Base-by-base conservation (phyloP, 441 rosid genomes). In the Populus hybrid region DNA sequence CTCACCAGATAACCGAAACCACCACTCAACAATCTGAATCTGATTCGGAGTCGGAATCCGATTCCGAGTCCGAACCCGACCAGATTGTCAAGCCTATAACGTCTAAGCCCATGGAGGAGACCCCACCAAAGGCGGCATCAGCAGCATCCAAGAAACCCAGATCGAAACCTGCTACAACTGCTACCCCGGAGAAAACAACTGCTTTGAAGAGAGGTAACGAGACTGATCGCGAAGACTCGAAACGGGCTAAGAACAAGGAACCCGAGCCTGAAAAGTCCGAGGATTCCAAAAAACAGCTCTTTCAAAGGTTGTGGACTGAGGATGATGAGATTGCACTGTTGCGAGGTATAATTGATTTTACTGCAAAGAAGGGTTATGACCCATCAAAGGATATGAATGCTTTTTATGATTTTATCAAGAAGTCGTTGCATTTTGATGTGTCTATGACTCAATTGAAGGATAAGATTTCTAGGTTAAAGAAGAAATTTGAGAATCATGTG, bases 271-370 rank as follows among this genome's bases (percentile, higher is more conserved):
- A 46, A 7, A 46, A 46, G 57, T 6, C 57, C 57, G 57, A 46
- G 57, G 57, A 46, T 46, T 46, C 57, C 57, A 46, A 46, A 46
- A 46, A 46, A 46, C 57, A 46, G 19, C 57, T 46, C 57, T 46
- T 46, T 46, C 57, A 46, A 46, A 46, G 57, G 57, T 4, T 46
- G 57, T 46, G 57, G 57, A 46, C 57, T 26, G 89, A 85, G 59
- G 85, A 80, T 1, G 89, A 87, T 80, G 89, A 87, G 77, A 76
- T 88, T 35, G 82, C 80, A 2, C 65, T 87, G 7, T 46, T 87
- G 71, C 74, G 82, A 72, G 91, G 89, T 35, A 80, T 87, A 73
- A 70, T 80, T 26, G 86, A 88, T 8, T 88, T 75, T 34, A 42
- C 65, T 18, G 82, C 74, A 1, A 78, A 69, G 70, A 85, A 66